A percentile compares a stretch with the other conserved stretches of the same genome.
These are phyloP conservation scores for Xylariaceae sp. DNA, from an alignment of 2,329 filamentous ascomycete species.

Conservation along the genomic window DNA sequence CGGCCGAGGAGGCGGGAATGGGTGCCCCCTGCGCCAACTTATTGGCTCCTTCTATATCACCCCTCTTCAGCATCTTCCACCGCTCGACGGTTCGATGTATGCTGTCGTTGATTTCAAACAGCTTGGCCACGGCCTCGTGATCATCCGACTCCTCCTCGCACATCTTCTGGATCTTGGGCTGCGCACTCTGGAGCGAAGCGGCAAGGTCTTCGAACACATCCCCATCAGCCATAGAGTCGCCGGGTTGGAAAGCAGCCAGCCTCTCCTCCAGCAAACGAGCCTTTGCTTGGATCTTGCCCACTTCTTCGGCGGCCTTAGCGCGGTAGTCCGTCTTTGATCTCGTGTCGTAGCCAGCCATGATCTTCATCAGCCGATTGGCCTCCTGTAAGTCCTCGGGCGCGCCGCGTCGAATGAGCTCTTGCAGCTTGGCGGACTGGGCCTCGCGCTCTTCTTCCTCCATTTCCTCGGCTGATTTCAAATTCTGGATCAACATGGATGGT, in stretches of 20 bases:
- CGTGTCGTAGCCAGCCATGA: slow-evolving; percentile 97
- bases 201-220: slow-evolving; percentile 79
- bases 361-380: slow-evolving; percentile 96
- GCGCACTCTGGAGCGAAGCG: slow-evolving; percentile 80
- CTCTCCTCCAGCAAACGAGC: slow-evolving; percentile 88
- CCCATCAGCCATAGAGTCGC: slow-evolving; percentile 67
- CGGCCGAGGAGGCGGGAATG: slow-evolving; percentile 26
- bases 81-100: slow-evolving; percentile 95
- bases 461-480: slow-evolving; percentile 91
- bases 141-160: slow-evolving; percentile 98
- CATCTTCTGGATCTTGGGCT: slow-evolving; percentile 99
- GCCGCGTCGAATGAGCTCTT: slow-evolving; percentile 89
- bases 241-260: slow-evolving; percentile 74
- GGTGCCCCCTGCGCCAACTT: slow-evolving; percentile 77
- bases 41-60: slow-evolving; percentile 76
- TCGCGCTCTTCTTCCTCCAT: slow-evolving; percentile 97
- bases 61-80: slow-evolving; percentile 94
- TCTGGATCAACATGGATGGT: slow-evolving; percentile 46
- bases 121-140: slow-evolving; percentile 87
- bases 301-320: slow-evolving; percentile 93
- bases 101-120: slow-evolving; percentile 97
- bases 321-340: slow-evolving; percentile 95
- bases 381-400: slow-evolving; percentile 91
- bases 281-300: slow-evolving; percentile 92
- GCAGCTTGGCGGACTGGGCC: slow-evolving; percentile 94